phyloP scores from a whole-genome alignment of 306 rosid genomes.

The Fragaria vesca region DNA sequence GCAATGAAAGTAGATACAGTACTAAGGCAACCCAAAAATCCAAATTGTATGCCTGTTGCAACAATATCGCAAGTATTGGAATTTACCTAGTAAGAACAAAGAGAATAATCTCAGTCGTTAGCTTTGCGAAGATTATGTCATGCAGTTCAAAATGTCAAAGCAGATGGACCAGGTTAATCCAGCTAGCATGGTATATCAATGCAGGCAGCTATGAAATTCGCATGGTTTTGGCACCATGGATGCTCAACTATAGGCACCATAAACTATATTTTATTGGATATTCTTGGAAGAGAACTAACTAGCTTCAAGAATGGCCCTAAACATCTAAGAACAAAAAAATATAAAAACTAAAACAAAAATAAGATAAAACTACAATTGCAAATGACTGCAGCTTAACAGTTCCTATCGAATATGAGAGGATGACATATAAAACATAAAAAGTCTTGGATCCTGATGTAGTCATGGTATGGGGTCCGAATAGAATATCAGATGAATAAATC shows the following conservation, averaged over 20 bases:
- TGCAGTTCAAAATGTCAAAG: background rate
- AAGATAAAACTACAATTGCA: background rate
- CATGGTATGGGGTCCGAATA: background rate
- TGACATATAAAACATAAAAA: background rate
- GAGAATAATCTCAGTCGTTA: background rate
- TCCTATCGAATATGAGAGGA: background rate
- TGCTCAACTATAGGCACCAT: background rate
- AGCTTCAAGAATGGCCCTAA: background rate
- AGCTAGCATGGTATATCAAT: too few relatives aligned
- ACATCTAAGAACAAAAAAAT: background rate
- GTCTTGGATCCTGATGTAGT: background rate
- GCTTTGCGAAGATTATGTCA: background rate
- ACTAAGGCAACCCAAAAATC: slow-evolving; percentile 81
- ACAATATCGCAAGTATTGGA: slow-evolving; percentile 49
- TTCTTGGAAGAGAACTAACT: background rate
- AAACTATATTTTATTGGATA: background rate
- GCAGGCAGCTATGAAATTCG: background rate
- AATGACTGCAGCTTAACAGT: background rate
- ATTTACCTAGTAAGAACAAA: slow-evolving; percentile 49
- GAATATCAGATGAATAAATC: slow-evolving; percentile 14
- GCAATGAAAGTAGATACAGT: slow-evolving; percentile 79
- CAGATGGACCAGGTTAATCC: background rate
- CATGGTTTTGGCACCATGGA: background rate
- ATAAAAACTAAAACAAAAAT: background rate
- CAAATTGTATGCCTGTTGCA: slow-evolving; percentile 60